These are phyloP conservation scores for Zygosaccharomyces gambellarensis DNA, from an alignment of 805 yeast species.

Conservation along the genomic window DNA sequence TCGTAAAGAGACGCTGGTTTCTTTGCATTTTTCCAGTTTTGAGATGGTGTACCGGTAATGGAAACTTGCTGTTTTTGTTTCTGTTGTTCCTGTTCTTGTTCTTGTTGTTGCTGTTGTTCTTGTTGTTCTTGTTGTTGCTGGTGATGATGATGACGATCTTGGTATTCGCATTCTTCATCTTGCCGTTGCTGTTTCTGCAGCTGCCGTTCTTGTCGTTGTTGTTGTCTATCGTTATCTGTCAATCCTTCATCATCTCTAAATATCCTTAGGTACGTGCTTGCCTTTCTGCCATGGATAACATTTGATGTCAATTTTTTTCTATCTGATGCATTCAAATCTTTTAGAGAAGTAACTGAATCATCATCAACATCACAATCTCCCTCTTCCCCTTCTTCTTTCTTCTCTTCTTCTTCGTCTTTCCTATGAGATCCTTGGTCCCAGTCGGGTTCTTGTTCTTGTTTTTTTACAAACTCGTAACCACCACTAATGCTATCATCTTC, in stretches of 20 bases:
- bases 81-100: background rate
- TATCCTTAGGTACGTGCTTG: conserved; percentile 33
- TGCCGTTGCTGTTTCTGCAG: no score
- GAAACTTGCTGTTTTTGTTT: background rate
- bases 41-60: background rate
- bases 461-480: conserved; percentile 2
- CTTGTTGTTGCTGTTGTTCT: background rate
- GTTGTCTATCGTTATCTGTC: conserved; percentile 2
- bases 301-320: conserved; percentile 15
- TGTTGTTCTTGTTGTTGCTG: no score
- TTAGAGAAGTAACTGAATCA: conserved; percentile 14
- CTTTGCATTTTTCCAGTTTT: conserved; percentile 2
- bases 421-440: background rate
- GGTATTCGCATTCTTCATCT: background rate
- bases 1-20: conserved; percentile 12
- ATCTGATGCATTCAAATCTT: conserved; percentile 27
- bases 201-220: background rate
- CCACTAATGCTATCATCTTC: conserved; percentile 1
- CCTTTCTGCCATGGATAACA: conserved; percentile 34
- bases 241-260: conserved; percentile 31
- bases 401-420: background rate
- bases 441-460: background rate
- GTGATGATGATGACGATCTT: no score
- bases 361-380: background rate
- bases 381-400: background rate